Percentiles rank a stretch among this genome's conserved stretches.
phyloP scores from a whole-genome alignment of 169 alveolate genomes.

The Eimeria acervulina region DNA sequence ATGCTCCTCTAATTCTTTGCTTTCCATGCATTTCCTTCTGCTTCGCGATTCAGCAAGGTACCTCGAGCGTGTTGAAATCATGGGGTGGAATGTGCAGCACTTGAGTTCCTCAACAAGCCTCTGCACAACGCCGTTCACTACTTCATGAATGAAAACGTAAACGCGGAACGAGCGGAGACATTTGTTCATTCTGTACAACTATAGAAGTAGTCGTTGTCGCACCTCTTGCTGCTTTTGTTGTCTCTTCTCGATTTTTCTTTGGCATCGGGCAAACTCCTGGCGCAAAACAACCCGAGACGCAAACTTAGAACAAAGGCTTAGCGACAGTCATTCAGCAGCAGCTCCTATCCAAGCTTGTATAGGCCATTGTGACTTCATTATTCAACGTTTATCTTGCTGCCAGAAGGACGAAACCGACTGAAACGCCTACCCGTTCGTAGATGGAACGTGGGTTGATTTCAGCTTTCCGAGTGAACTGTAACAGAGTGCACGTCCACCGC shows the following conservation, averaged over 20 bases:
- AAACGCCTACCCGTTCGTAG: conserved; percentile 63
- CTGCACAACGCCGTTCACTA: background rate
- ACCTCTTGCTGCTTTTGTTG: conserved; percentile 59
- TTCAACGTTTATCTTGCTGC: too few relatives aligned
- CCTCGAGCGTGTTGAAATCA: conserved; percentile 33
- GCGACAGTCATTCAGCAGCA: background rate
- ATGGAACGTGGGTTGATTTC: conserved; percentile 36
- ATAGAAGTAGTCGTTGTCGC: background rate
- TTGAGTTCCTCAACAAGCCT: conserved; percentile 51
- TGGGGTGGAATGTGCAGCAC: conserved; percentile 68
- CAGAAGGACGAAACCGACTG: background rate
- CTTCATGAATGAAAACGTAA: background rate
- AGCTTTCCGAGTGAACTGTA: conserved; percentile 19
- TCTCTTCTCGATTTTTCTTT: conserved; percentile 33
- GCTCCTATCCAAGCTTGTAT: background rate
- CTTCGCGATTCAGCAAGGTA: conserved; percentile 42
- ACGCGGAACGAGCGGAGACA: background rate
- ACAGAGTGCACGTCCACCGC: background rate
- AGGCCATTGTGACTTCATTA: background rate
- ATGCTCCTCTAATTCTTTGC: background rate
- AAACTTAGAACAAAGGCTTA: background rate
- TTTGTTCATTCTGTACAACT: background rate
- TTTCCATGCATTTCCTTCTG: background rate
- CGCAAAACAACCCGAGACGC: background rate
- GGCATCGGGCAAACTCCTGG: conserved; percentile 61